Evolutionary conservation across 1,284 basidiomycete genomes (phyloP), one percentile per base, ranked within the genome.

Genomic region (Rhizoctonia solani): DNA sequence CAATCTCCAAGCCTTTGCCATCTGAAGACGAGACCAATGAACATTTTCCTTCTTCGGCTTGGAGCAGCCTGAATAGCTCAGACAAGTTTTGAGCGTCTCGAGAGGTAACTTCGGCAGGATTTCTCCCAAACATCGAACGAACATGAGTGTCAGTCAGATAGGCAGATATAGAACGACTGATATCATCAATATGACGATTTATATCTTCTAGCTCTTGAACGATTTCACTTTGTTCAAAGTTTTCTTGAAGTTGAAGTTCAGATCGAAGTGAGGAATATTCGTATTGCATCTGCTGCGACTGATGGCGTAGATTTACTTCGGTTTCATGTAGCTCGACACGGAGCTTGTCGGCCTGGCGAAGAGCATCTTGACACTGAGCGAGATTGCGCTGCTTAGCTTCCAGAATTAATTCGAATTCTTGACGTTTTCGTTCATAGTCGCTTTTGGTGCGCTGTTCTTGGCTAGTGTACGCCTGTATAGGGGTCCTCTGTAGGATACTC

Each of bases 161-260:
- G 9, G 32, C 23, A 1, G 61, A 66, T 41, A 66, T 66, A 13
- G 50, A 53, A 2, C 42, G 50, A 27, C 50, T 42, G 30, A 58
- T 2, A 9, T 61, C 58, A 19, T 49, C 58, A 16, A 49, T 49
- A 21, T 37, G 16, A 21, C 58, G 58, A 19, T 58, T 58, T 1
- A 58, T 37, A 21, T 58, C 58, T 9, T 50, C 37, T 32, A 61
- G 32, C 11, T 16, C 21, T 44, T 56, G 41, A 0, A 37, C 44
- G 11, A 63, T 42, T 27, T 68, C 16, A 27, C 55, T 41, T n/a
- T 47, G 58, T 41, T 63, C 58, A 21, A 39, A 19, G 27, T 39
- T 42, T 13, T 69, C 58, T 3, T 50, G 55, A n/a, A 52, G 21
- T 32, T 68, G 59, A 2, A 69, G 49, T 14, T 56, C 30, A 25